Percentiles rank a stretch among this genome's conserved stretches.
Conservation (phyloP, 2,329 filamentous ascomycete species). For the Xylaria sp. region DNA sequence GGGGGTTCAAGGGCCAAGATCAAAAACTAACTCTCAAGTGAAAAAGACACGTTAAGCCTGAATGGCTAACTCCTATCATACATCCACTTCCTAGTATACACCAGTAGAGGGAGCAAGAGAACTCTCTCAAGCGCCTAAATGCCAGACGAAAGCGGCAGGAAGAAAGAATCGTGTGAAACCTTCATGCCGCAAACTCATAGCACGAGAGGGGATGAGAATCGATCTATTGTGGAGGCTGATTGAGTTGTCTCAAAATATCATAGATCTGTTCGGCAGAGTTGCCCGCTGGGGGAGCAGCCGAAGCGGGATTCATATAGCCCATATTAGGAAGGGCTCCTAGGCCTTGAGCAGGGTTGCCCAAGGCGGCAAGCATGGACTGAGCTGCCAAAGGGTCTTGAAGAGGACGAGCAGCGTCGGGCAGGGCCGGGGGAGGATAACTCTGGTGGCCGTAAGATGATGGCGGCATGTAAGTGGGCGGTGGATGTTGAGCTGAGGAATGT, state of each 20-base stretch:
- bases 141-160: background rate
- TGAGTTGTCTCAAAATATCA: slow-evolving; percentile 79
- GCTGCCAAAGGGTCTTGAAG: slow-evolving; percentile 48
- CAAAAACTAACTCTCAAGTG: background rate
- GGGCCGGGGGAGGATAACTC: slow-evolving; percentile 36
- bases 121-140: background rate
- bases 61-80: slow-evolving; percentile 10
- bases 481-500: slow-evolving; percentile 47
- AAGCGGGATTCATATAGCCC: slow-evolving; percentile 50
- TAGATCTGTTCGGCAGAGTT: slow-evolving; percentile 67
- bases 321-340: slow-evolving; percentile 38
- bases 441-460: slow-evolving; percentile 39
- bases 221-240: slow-evolving; percentile 69
- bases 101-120: background rate
- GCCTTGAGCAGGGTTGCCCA: slow-evolving; percentile 44
- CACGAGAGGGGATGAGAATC: background rate
- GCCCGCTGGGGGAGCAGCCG: slow-evolving; percentile 46
- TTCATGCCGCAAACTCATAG: background rate
- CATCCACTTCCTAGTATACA: slow-evolving; percentile 10
- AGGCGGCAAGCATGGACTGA: slow-evolving; percentile 46
- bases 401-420: slow-evolving; percentile 29
- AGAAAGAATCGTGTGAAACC: background rate
- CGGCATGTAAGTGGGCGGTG: slow-evolving; percentile 46
- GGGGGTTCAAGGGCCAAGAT: background rate
- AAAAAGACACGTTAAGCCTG: background rate